Evolutionary conservation across 2,329 filamentous ascomycete species (phyloP).

Genomic region (Fonsecaea multimorphosa): DNA sequence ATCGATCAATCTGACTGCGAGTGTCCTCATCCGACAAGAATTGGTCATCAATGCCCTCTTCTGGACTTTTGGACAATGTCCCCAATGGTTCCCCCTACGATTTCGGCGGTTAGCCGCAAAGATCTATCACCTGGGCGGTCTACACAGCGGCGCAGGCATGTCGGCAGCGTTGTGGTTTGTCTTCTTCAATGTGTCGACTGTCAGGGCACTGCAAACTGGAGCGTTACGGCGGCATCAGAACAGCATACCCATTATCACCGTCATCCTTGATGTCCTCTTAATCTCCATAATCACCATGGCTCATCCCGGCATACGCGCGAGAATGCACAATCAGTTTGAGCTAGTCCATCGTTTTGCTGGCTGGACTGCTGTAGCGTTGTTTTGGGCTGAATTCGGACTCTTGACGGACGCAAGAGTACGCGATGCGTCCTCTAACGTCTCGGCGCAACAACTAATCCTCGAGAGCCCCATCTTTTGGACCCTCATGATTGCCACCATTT

Average conservation of each 20-base stretch:
- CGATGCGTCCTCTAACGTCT: slow-evolving; percentile 17
- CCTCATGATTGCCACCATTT: slow-evolving; percentile 66
- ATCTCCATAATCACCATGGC: slow-evolving; percentile 66
- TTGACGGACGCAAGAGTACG: slow-evolving; percentile 50
- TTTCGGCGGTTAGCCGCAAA: slow-evolving; percentile 56
- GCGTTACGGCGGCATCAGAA: slow-evolving; percentile 35
- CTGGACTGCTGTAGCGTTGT: slow-evolving; percentile 70
- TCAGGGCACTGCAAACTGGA: slow-evolving; percentile 30
- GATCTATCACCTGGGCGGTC: slow-evolving; percentile 61
- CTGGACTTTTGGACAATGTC: slow-evolving; percentile 52
- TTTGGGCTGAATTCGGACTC: slow-evolving; percentile 69
- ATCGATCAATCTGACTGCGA: slow-evolving; percentile 55
- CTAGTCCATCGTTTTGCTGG: slow-evolving; percentile 73
- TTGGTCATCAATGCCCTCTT: slow-evolving; percentile 61
- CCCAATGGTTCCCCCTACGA: slow-evolving; percentile 53
- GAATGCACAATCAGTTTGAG: slow-evolving; percentile 73
- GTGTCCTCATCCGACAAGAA: slow-evolving; percentile 59
- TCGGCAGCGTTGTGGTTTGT: slow-evolving; percentile 57
- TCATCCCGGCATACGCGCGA: slow-evolving; percentile 67
- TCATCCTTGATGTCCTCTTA: slow-evolving; percentile 64
- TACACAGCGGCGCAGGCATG: slow-evolving; percentile 60
- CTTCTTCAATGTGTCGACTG: slow-evolving; percentile 46
- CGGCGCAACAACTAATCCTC: slow-evolving; percentile 44
- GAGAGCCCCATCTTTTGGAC: slow-evolving; percentile 70
- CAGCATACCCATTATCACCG: slow-evolving; percentile 61